A percentile compares a stretch with the other conserved stretches of the same genome.
Conservation (phyloP, 768 basidiomycete genomes). For the Auricularia heimuer region DNA sequence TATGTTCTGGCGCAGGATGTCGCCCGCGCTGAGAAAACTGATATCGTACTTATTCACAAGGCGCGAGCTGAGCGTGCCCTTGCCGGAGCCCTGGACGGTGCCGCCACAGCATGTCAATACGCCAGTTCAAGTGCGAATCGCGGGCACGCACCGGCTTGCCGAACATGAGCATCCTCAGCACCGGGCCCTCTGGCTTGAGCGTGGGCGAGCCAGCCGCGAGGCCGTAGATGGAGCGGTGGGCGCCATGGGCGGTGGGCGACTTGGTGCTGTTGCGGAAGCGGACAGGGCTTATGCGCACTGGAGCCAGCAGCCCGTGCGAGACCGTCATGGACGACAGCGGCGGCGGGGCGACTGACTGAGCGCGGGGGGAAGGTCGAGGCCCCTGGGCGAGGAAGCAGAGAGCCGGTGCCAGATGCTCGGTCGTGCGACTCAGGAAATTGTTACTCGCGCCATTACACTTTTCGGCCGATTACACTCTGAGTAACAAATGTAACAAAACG, state of each 20-base stretch:
- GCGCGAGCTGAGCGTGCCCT: conserved; percentile 72
- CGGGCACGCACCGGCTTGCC: conserved; percentile 53
- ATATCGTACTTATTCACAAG: conserved; percentile 77
- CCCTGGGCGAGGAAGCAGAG: neutral
- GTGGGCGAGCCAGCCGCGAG: neutral
- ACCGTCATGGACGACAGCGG: neutral
- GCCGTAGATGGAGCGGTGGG: neutral
- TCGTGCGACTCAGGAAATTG: neutral
- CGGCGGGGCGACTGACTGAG: neutral
- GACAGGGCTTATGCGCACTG: neutral
- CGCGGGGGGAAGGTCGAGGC: neutral
- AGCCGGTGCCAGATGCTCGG: neutral
- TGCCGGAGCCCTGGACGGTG: conserved; percentile 20
- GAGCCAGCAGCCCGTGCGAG: neutral
- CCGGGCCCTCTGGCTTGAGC: neutral
- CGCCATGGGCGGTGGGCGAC: neutral
- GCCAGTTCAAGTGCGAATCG: neutral
- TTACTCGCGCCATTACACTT: neutral
- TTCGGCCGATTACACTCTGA: neutral
- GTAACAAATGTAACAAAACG: neutral
- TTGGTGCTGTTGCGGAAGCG: neutral
- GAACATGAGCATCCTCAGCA: conserved; percentile 61
- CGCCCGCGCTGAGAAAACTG: conserved; percentile 69
- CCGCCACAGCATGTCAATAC: neutral
- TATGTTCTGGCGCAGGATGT: conserved; percentile 79